phyloP scores from a whole-genome alignment of 225 moss, liverwort and hornwort genomes.

The Pseudisothecium myosuroides region DNA sequence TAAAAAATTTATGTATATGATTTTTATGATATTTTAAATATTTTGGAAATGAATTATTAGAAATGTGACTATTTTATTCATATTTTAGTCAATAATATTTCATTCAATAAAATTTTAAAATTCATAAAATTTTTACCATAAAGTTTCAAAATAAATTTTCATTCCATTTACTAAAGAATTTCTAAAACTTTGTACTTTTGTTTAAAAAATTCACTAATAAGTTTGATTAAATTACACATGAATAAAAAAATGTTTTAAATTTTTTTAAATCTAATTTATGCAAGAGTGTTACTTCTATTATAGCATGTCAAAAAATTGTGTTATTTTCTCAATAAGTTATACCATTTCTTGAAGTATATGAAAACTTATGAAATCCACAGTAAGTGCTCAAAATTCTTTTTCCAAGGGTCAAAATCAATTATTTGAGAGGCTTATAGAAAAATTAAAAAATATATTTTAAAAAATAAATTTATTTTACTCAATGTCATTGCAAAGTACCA shows the following conservation, averaged over 20 bases:
- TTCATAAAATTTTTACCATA: fast-evolving
- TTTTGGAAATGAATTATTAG: background rate
- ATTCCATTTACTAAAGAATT: background rate
- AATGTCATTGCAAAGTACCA: too few relatives aligned
- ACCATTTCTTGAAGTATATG: background rate
- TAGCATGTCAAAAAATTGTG: background rate
- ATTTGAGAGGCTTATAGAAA: background rate
- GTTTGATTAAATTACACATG: background rate
- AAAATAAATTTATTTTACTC: too few relatives aligned
- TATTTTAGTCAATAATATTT: background rate
- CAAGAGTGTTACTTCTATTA: background rate
- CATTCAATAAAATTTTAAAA: too few relatives aligned
- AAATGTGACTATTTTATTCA: fast-evolving
- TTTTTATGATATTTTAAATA: background rate
- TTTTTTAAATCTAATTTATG: too few relatives aligned
- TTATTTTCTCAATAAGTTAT: background rate
- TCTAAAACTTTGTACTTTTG: background rate
- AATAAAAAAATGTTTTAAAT: too few relatives aligned
- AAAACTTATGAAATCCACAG: fast-evolving
- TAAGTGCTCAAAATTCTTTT: background rate
- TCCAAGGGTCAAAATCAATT: background rate
- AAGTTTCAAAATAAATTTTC: background rate
- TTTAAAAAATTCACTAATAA: background rate
- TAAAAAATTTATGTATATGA: too few relatives aligned
- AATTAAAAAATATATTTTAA: fast-evolving